A percentile compares a stretch with the other conserved stretches of the same genome.
phyloP scores from a whole-genome alignment of 345 rosid species.

The Brassica nigra region DNA sequence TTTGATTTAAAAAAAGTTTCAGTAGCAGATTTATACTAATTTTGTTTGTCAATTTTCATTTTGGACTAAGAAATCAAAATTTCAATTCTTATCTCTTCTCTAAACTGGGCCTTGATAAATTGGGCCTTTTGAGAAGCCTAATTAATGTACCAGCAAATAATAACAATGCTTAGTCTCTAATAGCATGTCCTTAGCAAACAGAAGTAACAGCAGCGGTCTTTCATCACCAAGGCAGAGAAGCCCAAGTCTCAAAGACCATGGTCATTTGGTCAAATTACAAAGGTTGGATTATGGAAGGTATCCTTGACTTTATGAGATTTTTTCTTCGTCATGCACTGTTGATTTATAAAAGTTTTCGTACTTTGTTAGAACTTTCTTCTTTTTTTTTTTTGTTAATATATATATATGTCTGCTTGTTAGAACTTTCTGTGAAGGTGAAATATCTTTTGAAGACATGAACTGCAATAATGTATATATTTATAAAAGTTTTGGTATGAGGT shows the following conservation, averaged over 20 bases:
- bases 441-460: background rate
- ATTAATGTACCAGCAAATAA: background rate
- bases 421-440: background rate
- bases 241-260: background rate
- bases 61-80: background rate
- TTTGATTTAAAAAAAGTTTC: background rate
- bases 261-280: background rate
- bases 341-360: background rate
- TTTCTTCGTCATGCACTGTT: background rate
- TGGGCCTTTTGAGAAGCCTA: slow-evolving; percentile 3
- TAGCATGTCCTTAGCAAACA: background rate
- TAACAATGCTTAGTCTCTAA: background rate
- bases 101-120: slow-evolving; percentile 10
- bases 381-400: background rate
- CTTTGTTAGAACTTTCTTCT: background rate
- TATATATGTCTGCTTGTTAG: background rate
- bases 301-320: background rate
- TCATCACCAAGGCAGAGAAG: background rate
- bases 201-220: background rate
- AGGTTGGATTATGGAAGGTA: background rate
- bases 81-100: background rate
- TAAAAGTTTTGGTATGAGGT: background rate
- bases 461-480: background rate
- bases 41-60: background rate
- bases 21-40: background rate